These are phyloP conservation scores for Clonostachys rosea DNA, from an alignment of 2,329 filamentous ascomycete genomes.

Conservation along the genomic window DNA sequence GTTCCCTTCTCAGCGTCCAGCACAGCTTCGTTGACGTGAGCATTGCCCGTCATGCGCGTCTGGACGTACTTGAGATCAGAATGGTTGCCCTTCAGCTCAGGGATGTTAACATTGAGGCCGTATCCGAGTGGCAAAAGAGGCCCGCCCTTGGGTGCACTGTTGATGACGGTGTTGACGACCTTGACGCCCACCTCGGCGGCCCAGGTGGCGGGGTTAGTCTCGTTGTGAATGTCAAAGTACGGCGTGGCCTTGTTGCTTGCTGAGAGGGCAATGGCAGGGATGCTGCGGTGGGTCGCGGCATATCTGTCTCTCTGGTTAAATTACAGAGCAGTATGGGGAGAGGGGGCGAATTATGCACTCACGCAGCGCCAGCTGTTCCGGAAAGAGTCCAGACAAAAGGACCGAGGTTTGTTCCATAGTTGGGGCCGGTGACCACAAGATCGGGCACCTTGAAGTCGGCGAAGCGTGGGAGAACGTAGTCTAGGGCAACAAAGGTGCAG, in stretches of 20 bases:
- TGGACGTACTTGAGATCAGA: conserved; percentile 36
- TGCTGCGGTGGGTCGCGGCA: conserved; percentile 38
- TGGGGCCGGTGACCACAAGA: conserved; percentile 49
- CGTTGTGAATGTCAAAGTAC: conserved; percentile 29
- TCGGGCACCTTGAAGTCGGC: conserved; percentile 44
- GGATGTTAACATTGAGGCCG: conserved; percentile 46
- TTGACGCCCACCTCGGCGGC: conserved; percentile 33
- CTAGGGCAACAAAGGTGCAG: conserved; percentile 49
- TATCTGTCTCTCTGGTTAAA: conserved; percentile 24
- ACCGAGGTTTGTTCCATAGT: conserved; percentile 49
- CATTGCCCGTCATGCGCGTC: conserved; percentile 42
- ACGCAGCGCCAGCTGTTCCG: conserved; percentile 41
- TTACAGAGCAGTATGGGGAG: background rate
- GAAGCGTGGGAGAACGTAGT: conserved; percentile 47
- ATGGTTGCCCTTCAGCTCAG: conserved; percentile 31
- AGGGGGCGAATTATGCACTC: conserved; percentile 1
- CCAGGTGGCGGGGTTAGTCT: conserved; percentile 37
- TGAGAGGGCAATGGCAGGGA: conserved; percentile 45
- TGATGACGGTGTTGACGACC: conserved; percentile 36
- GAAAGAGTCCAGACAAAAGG: conserved; percentile 48
- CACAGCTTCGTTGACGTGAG: conserved; percentile 37
- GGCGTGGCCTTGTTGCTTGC: conserved; percentile 33
- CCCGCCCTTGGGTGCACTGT: conserved; percentile 19
- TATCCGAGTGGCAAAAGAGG: conserved; percentile 41
- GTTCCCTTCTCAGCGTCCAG: conserved; percentile 34